These are phyloP conservation scores for Lentinula raphanica DNA, from an alignment of 768 basidiomycete species.

Conservation along the genomic window DNA sequence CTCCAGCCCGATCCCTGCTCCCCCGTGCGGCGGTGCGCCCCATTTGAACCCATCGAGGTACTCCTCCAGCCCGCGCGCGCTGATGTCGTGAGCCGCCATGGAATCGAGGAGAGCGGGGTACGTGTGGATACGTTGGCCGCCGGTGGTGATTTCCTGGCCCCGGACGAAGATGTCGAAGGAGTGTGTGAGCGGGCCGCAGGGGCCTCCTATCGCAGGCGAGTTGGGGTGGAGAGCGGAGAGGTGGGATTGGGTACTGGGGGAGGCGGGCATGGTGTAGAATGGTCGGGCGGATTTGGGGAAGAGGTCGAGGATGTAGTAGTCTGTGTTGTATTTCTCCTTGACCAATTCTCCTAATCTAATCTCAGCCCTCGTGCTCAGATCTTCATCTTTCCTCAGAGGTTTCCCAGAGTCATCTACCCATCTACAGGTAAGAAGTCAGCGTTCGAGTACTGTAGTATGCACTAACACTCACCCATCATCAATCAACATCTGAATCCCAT, in stretches of 20 bases:
- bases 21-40: slow-evolving; percentile 47
- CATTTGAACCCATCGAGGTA: slow-evolving; percentile 47
- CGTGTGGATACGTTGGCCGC: slow-evolving; percentile 47
- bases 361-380: slow-evolving; percentile 46
- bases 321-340: slow-evolving; percentile 45
- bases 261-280: slow-evolving; percentile 55
- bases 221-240: neutral
- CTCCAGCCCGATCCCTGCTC: slow-evolving; percentile 47
- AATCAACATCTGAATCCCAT: slow-evolving; percentile 48
- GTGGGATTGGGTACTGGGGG: slow-evolving; percentile 23
- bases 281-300: slow-evolving; percentile 47
- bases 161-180: slow-evolving; percentile 56
- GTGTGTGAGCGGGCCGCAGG: slow-evolving; percentile 32
- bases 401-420: slow-evolving; percentile 27
- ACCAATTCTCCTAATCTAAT: slow-evolving; percentile 42
- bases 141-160: slow-evolving; percentile 50
- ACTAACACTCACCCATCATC: slow-evolving; percentile 33
- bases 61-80: slow-evolving; percentile 20
- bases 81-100: too few relatives aligned
- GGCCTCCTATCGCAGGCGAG: too few relatives aligned
- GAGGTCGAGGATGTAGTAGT: slow-evolving; percentile 55
- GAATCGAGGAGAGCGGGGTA: slow-evolving; percentile 20
- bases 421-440: too few relatives aligned
- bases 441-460: too few relatives aligned
- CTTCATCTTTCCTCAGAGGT: slow-evolving; percentile 37